A percentile compares a stretch with the other conserved stretches of the same genome.
Conservation (phyloP, 2,329 filamentous ascomycete genomes). For the Colletotrichum sp. region DNA sequence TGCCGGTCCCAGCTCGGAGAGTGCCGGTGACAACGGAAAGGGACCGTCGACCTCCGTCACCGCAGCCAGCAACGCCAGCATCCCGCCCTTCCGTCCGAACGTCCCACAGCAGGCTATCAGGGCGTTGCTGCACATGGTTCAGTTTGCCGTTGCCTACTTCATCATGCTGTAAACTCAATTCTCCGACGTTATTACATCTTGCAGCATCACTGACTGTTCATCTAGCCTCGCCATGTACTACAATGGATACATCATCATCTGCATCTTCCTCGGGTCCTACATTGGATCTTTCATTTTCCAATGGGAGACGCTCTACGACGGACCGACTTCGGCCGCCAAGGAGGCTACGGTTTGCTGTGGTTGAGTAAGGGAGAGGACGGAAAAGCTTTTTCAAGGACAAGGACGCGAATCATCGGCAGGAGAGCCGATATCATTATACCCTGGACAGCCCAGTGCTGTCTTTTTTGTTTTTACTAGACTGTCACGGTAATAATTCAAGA, state of each 20-base stretch:
- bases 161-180: slow-evolving; percentile 65
- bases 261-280: slow-evolving; percentile 78
- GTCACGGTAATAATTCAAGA: too few species aligned
- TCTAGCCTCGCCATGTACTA: slow-evolving; percentile 60
- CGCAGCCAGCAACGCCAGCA: too few species aligned
- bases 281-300: slow-evolving; percentile 76
- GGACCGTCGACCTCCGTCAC: too few species aligned
- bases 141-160: slow-evolving; percentile 79
- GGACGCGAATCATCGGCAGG: too few species aligned
- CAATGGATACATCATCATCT: slow-evolving; percentile 79
- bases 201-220: neutral
- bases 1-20: neutral
- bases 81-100: slow-evolving; percentile 58
- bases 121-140: slow-evolving; percentile 70
- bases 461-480: too few species aligned
- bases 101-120: slow-evolving; percentile 70
- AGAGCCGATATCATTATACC: too few species aligned
- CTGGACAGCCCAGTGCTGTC: too few species aligned
- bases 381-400: too few species aligned
- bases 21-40: neutral
- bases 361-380: too few species aligned
- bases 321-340: slow-evolving; percentile 36
- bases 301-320: slow-evolving; percentile 61
- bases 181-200: neutral
- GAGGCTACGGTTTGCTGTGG: slow-evolving; percentile 48